Evolutionary conservation across 345 rosid species (phyloP), one percentile per base, ranked within the genome.

Genomic region (Eucalyptus leucophloia): DNA sequence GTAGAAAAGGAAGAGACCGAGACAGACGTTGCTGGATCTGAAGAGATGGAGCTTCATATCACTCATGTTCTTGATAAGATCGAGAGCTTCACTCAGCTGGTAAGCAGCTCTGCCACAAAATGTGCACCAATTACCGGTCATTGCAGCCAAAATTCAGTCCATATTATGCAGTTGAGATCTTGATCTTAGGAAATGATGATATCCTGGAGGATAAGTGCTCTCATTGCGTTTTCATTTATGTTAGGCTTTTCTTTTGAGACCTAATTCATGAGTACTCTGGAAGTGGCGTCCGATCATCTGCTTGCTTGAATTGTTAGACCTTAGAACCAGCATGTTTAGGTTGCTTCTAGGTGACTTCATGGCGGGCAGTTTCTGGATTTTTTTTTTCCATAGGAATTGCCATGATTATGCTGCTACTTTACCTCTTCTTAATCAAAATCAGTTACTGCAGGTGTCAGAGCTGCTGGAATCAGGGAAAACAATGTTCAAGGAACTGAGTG

Each of bases 81-180:
- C 49, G 98, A 96, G 42, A 94, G 92, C 91, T 97, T 96, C 93
- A 96, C 98, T 49, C 96, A 95, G 87, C 92, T 91, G 94, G 99
- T 98, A 86, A 34, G 1, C 19, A 5, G 67, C 44, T 0, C 0
- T 51, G 13, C 30, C 16, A 24, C 1, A 87, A 86, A 18, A 37
- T 17, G n/a, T 2, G 2, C 13, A 11, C 24, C 12, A 0, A 12
- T 32, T 49, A 34, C n/a, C 9, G 0, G 8, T 86, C 62, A 5
- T 86, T 86, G 67, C 0, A 37, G 26, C 49, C 15, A 30, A 77
- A 77, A 69, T 21, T 40, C 85, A 77, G 47, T 40, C 3, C 9
- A 23, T 12, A 21, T 77, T 23, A 21, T 11, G 47, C 12, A 3
- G 47, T 77, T 2, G 2, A 40, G 47, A 2, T 77, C 47, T 77